A percentile compares a stretch with the other conserved stretches of the same genome.
These are phyloP conservation scores for Bryoglossum gracile DNA, from an alignment of 495 filamentous ascomycete genomes.

Conservation along the genomic window DNA sequence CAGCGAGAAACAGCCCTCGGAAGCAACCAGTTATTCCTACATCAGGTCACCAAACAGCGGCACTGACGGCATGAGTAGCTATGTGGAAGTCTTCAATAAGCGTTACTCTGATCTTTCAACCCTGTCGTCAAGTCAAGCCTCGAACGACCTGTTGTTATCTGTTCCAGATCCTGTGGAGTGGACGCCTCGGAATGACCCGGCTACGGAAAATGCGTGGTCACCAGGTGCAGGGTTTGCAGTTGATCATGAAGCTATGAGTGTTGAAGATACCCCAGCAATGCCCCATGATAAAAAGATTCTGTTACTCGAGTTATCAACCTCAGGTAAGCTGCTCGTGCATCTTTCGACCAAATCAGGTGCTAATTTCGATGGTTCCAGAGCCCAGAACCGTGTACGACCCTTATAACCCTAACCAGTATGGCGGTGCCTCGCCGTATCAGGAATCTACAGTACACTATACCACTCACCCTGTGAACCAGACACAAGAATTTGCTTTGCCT, in stretches of 20 bases:
- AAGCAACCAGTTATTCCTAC: background rate
- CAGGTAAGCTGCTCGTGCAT: background rate
- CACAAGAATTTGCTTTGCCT: background rate
- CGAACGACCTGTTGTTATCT: background rate
- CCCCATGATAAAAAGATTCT: background rate
- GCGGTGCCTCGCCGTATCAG: background rate
- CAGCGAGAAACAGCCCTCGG: background rate
- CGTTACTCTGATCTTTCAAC: constrained; percentile 4
- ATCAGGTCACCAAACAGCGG: background rate
- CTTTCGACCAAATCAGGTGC: no score
- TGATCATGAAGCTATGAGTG: constrained; percentile 3
- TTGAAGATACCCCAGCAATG: background rate
- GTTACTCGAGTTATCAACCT: background rate
- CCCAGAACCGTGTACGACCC: background rate
- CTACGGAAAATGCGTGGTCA: background rate
- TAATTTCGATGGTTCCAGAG: no score
- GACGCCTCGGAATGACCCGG: background rate
- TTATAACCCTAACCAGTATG: background rate
- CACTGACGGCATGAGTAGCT: constrained; percentile 1
- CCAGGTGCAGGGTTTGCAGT: background rate
- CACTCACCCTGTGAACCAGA: background rate
- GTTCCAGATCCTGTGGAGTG: background rate
- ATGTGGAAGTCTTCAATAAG: background rate
- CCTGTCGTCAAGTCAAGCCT: background rate
- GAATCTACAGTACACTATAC: background rate